phyloP scores from a whole-genome alignment of 1,284 basidiomycete genomes.

The Ustilago trichophora region DNA sequence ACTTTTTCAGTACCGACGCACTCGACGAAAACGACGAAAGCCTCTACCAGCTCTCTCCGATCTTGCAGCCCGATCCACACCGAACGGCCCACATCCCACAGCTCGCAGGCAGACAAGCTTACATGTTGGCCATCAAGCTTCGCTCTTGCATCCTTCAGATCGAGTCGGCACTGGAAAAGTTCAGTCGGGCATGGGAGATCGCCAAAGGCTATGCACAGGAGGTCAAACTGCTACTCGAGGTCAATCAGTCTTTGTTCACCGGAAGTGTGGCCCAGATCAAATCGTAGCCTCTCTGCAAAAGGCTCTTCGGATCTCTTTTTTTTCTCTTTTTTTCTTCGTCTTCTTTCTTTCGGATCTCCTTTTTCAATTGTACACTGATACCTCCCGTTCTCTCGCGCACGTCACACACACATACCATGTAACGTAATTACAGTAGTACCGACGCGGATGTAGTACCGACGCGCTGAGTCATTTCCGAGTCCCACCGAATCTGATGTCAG shows the following conservation, averaged over 20 bases:
- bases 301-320: too few species aligned
- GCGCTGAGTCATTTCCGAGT: too few species aligned
- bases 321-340: too few species aligned
- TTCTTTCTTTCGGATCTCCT: not conserved
- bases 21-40: constrained; percentile 16
- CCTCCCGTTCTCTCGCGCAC: too few species aligned
- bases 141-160: constrained; percentile 38
- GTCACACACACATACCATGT: too few species aligned
- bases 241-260: constrained; percentile 40
- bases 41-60: constrained; percentile 27
- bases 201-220: constrained; percentile 45
- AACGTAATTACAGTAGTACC: too few species aligned
- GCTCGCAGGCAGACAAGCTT: constrained; percentile 24
- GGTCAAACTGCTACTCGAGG: constrained; percentile 38
- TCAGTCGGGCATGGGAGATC: constrained; percentile 45
- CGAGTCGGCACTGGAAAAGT: constrained; percentile 39
- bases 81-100: constrained; percentile 15
- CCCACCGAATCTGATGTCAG: too few species aligned
- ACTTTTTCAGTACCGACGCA: constrained; percentile 20
- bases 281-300: not conserved
- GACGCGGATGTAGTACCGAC: too few species aligned
- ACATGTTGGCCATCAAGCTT: constrained; percentile 32
- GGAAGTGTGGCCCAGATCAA: constrained; percentile 9
- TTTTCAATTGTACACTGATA: too few species aligned
- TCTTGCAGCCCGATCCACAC: constrained; percentile 36